phyloP scores from a whole-genome alignment of 2,329 filamentous ascomycete species.

The Orbilia oligospora region DNA sequence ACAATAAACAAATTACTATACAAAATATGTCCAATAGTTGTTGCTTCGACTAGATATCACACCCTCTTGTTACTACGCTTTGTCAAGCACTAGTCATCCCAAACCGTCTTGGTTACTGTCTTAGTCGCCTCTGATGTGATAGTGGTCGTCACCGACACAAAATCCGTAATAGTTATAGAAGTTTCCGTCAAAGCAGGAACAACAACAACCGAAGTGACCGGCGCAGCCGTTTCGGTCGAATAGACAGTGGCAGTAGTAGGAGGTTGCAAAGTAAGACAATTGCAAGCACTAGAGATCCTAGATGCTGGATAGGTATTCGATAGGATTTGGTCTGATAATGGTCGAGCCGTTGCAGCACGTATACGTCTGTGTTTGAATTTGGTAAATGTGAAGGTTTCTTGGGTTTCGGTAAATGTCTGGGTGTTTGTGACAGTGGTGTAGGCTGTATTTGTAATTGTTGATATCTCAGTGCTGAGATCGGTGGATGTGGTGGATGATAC shows the following conservation, averaged over 20 bases:
- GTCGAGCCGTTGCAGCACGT: neutral
- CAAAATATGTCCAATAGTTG: too few relatives aligned
- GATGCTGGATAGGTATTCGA: constrained; percentile 12
- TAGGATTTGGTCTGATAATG: constrained; percentile 29
- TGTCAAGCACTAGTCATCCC: neutral
- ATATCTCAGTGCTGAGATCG: neutral
- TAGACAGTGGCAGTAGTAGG: neutral
- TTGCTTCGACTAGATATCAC: too few relatives aligned
- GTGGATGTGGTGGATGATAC: constrained; percentile 1
- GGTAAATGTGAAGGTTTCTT: neutral
- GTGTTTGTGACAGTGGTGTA: constrained; percentile 5
- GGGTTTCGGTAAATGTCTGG: neutral
- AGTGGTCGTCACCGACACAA: neutral
- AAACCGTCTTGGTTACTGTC: neutral
- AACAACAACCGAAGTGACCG: neutral
- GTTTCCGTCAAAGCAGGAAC: constrained; percentile 14
- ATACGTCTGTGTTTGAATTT: neutral
- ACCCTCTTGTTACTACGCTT: neutral
- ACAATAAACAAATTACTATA: too few relatives aligned
- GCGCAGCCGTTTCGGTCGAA: constrained; percentile 14
- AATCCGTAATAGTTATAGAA: constrained; percentile 15
- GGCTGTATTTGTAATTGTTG: constrained; percentile 9
- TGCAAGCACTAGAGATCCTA: constrained; percentile 37
- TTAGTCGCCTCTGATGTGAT: neutral
- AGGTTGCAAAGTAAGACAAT: constrained; percentile 26